These are phyloP conservation scores for Penicillium pulvis DNA, from an alignment of 495 filamentous ascomycete species.

Conservation along the genomic window DNA sequence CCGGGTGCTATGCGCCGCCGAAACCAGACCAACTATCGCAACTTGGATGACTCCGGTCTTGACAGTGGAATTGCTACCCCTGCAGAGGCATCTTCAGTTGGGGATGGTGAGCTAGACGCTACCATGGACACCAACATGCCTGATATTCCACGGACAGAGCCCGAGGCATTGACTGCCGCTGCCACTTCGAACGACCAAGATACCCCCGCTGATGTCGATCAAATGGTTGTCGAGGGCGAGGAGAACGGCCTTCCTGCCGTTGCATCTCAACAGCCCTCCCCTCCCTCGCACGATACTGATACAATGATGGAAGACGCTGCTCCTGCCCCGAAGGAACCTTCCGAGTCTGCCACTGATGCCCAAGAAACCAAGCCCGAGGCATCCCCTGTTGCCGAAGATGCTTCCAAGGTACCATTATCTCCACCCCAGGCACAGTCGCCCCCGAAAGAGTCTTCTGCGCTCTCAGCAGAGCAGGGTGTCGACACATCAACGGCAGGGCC, in stretches of 20 bases:
- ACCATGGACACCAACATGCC: slow-evolving; percentile 52
- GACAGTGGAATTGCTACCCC: slow-evolving; percentile 64
- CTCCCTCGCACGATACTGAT: slow-evolving; percentile 61
- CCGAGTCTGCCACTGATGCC: slow-evolving; percentile 16
- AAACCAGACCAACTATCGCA: slow-evolving; percentile 72
- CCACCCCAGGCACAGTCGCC: slow-evolving; percentile 24
- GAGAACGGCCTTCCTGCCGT: slow-evolving; percentile 41
- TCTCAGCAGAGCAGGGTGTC: slow-evolving; percentile 15
- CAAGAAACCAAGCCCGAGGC: slow-evolving; percentile 29
- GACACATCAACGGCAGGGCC: slow-evolving; percentile 25
- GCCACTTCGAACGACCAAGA: slow-evolving; percentile 40
- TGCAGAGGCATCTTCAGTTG: slow-evolving; percentile 49
- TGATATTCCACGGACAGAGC: slow-evolving; percentile 49
- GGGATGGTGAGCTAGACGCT: slow-evolving; percentile 51
- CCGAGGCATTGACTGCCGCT: slow-evolving; percentile 29
- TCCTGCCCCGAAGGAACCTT: slow-evolving; percentile 25
- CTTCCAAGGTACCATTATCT: slow-evolving; percentile 22
- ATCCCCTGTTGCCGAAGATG: slow-evolving; percentile 24
- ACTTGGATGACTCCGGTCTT: slow-evolving; percentile 67
- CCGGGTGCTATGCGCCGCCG: slow-evolving; percentile 59
- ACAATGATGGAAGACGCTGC: slow-evolving; percentile 64
- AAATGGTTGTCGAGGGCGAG: slow-evolving; percentile 42
- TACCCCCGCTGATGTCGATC: slow-evolving; percentile 38
- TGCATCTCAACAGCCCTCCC: slow-evolving; percentile 43
- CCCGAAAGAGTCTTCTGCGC: slow-evolving; percentile 24